Evolutionary conservation across 2,329 filamentous ascomycete species (phyloP), one percentile per base, ranked within the genome.

Genomic region (Anthostomella pinea): DNA sequence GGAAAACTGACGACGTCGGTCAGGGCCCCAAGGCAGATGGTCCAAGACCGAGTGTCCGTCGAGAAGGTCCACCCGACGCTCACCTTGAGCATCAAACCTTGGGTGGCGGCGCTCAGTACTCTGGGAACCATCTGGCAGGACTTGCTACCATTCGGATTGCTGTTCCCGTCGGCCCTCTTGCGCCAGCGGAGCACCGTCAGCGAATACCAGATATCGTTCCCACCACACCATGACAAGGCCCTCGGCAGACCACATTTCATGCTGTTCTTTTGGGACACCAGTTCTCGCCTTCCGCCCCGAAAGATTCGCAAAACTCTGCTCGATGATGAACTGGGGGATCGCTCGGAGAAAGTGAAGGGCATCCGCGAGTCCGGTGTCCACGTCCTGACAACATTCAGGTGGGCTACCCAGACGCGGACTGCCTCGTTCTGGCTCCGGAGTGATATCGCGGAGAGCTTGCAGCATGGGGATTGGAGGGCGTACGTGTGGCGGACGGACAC

Each of bases 41-140:
- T 49, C 11, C 35, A 39, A 5, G 20, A 23, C 8, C 35, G 39
- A 2, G 19, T 22, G 3, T 29, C 35, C 11, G 36, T 46, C 8
- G 31, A 43, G 9, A 37, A 23, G 3, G 24, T 16, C 2, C 32
- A 37, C 10, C 36, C 46, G 1, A 8, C 25, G 3, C 26, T 32
- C 3, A 24, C 27, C 1, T 35, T 52, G 5, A 36, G 20, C 13
- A 13, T 50, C 6, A 30, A 25, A 6, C 49, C 52, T 1, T 56
- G 45, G 47, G 30, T 9, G 16, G 44, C 47, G 14, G 46, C 52
- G 18, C 43, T 53, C 27, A 50, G 45, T 1, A 52, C 52, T 1
- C 27, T 50, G 9, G 25, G 53, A 3, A 43, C 42, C 28, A 16
- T 54, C 3, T 54, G 49, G 50, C 26, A 26, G 7, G 36, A 30